Base-by-base conservation (phyloP, 2,329 filamentous ascomycete species). In the Xenoacremonium recifei region DNA sequence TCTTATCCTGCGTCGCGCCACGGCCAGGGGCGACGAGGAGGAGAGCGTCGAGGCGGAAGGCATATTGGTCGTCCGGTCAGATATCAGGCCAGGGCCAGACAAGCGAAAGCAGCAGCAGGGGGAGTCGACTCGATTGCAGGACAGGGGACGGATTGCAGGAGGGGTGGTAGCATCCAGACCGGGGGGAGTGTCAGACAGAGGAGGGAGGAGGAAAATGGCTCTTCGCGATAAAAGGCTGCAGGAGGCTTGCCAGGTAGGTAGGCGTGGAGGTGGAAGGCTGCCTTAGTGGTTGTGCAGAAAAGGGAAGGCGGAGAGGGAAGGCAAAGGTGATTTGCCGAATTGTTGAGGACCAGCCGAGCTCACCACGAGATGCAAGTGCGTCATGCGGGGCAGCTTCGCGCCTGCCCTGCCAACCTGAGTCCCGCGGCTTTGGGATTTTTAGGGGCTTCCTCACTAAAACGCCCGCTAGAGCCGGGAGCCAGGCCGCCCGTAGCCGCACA, bases 251-350 rank as follows among this genome's bases (percentile, higher is more conserved):
- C 9, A 13, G 23, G 23, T 27, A 27, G 13, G 23, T 9, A 13
- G 23, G 23, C 9, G 23, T 9, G 23, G 23, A 27, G 13, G 20
- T 15, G 19, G 17, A 15, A 29, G n/a, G 31, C n/a, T n/a, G n/a
- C n/a, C n/a, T n/a, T n/a, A 31, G 25, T 16, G 20, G n/a, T 6
- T 33, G 16, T 45, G 46, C 15, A 48, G 21, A 45, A 45, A 36
- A 17, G 36, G 35, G 23, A 38, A 34, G 23, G 37, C 25, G n/a
- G 40, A 17, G 10, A 31, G 35, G 16, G 35, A 31, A 21, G 25
- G 17, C 16, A 37, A 21, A 10, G 12, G 29, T 15, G 29, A 15
- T 15, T 31, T 7, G 29, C n/a, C 29, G 29, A 31, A n/a, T 31
- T 31, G 29, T 31, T 31, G 29, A 31, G 29, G 29, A 10, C 23